These are phyloP conservation scores for Lodderomyces orthopsilosis DNA, from an alignment of 1,139 yeast genomes.

Conservation along the genomic window DNA sequence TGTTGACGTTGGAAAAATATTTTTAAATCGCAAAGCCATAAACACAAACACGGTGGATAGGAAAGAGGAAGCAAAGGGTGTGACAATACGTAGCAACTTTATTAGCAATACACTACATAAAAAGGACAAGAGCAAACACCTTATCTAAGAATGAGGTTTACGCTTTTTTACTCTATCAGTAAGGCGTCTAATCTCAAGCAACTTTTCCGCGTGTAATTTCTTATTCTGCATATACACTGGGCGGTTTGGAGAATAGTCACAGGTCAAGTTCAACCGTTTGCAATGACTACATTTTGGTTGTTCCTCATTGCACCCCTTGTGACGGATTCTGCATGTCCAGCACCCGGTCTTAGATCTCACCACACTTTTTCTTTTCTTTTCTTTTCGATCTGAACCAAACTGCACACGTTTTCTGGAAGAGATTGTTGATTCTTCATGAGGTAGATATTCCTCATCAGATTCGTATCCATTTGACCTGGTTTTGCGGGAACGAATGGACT, in stretches of 20 bases:
- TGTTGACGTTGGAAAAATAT: neutral
- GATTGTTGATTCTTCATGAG: conserved; percentile 15
- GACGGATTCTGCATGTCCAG: conserved; percentile 67
- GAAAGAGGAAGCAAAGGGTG: too few species aligned
- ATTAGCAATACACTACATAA: too few species aligned
- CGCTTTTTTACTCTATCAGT: conserved; percentile 1
- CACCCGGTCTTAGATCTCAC: conserved; percentile 53
- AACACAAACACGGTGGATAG: too few species aligned
- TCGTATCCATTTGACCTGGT: conserved; percentile 12
- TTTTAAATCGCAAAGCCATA: too few species aligned
- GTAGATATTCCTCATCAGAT: conserved; percentile 21
- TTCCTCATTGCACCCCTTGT: conserved; percentile 64
- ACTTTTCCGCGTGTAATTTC: conserved; percentile 36
- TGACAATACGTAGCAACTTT: too few species aligned
- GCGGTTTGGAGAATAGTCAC: conserved; percentile 51
- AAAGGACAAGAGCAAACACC: too few species aligned
- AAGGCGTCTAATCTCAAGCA: conserved; percentile 44
- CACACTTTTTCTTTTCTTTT: neutral
- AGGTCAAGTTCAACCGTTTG: conserved; percentile 44
- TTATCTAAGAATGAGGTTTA: too few species aligned
- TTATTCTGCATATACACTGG: conserved; percentile 57
- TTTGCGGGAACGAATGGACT: neutral
- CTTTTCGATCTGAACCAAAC: neutral
- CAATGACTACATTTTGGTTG: conserved; percentile 58
- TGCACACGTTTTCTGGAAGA: neutral